Evolutionary conservation across 768 basidiomycete species (phyloP), one percentile per base, ranked within the genome.

Genomic region (Auricularia cornea): DNA sequence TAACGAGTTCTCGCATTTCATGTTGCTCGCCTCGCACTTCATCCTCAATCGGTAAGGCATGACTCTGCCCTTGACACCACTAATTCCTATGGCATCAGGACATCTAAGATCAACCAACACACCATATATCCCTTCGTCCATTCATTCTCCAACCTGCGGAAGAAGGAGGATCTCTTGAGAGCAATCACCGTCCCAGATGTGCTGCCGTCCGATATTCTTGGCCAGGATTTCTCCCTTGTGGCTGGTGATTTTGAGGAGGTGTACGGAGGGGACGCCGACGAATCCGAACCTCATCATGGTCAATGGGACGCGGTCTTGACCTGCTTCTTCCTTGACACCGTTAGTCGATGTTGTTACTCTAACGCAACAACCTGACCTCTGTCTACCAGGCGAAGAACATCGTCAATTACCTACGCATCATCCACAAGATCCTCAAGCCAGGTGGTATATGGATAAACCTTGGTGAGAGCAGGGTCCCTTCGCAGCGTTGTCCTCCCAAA

Each of bases 281-380:
- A 82, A 11, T 75, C 77, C 44, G 86, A 88, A 65, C 84, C 87
- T 3, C 90, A 93, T 60, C 77, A 82, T 2, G 92, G 89, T 14
- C 74, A 84, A 67, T 98, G 93, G 93, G 86, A 96, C 67, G 90
- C 90, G 0, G 82, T 98, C 6, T 73, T 97, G 66, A 98, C 94
- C 1, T 98, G 94, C 72, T 98, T 98, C 81, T 98, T 98, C 79
- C 88, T 98, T 59, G 95, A 99, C 70, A 97, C 94, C 3, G 94
- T 93, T 68, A 65, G 8, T 62, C 20, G 44, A 11, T 51, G 41
- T 4, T 60, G 8, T 26, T 41, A 59, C 44, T 57, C 60, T 30
- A 23, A n/a, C n/a, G n/a, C 6, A 31, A 23, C 26, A 30, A 32
- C 35, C 29, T 60, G 23, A 20, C 28, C 40, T 31, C n/a, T 57